These are phyloP conservation scores for Colletotrichum liriopes DNA, from an alignment of 2,329 filamentous ascomycete genomes.

Conservation along the genomic window DNA sequence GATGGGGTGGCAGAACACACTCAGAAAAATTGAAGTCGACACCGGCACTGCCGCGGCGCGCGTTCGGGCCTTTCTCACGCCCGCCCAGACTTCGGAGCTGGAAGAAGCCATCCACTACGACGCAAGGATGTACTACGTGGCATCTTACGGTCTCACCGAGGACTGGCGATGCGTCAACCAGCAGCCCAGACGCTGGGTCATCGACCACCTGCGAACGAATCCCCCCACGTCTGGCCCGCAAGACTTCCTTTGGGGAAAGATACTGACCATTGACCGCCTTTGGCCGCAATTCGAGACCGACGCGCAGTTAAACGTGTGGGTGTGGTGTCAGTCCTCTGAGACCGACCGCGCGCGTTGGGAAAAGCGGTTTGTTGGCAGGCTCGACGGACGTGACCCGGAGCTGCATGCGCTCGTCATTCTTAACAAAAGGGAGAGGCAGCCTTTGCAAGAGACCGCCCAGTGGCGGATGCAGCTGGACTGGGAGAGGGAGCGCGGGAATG, in stretches of 20 bases:
- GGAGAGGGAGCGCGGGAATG: not conserved
- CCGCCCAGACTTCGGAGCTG: not conserved
- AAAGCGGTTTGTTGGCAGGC: not conserved
- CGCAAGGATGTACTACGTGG: constrained; percentile 9
- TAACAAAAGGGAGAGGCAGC: not conserved
- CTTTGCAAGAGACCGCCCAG: not conserved
- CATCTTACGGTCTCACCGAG: not conserved
- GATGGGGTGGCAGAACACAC: not conserved
- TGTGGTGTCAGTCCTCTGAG: not conserved
- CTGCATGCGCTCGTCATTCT: not conserved
- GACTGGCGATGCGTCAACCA: not conserved
- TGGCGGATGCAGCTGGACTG: not conserved
- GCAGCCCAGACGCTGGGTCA: constrained; percentile 6
- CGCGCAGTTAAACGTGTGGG: not conserved
- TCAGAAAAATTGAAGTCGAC: not conserved
- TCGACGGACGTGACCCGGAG: not conserved
- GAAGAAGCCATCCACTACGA: not conserved
- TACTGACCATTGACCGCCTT: not conserved
- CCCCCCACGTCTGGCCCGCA: not conserved
- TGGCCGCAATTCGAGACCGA: not conserved
- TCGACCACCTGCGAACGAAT: not conserved
- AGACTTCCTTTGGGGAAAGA: not conserved
- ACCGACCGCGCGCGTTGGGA: not conserved
- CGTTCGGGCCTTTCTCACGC: not conserved
- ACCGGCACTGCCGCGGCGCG: not conserved